These are phyloP conservation scores for Schizophyllum commune DNA, from an alignment of 1,284 basidiomycete genomes.

Conservation along the genomic window DNA sequence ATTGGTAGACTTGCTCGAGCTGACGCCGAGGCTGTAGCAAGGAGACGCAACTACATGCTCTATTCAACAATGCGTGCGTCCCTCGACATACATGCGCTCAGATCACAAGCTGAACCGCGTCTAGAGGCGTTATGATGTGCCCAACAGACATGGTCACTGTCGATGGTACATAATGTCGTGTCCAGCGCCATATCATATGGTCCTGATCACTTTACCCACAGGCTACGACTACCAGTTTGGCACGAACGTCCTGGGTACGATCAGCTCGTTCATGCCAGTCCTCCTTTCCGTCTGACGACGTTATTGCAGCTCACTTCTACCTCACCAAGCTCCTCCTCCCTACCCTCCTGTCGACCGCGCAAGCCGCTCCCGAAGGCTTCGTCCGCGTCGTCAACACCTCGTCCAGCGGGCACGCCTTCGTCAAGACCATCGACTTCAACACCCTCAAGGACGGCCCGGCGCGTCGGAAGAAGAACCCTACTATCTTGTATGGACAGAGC, in stretches of 20 bases:
- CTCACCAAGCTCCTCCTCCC: conserved; percentile 44
- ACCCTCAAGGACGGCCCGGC: conserved; percentile 24
- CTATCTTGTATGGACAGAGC: conserved; percentile 36
- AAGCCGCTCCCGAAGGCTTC: conserved; percentile 20
- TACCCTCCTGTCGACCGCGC: conserved; percentile 27
- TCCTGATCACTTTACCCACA: background rate
- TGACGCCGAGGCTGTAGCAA: conserved; percentile 20
- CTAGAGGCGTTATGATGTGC: conserved; percentile 38
- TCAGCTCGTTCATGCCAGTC: conserved; percentile 10
- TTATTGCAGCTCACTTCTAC: conserved; percentile 40
- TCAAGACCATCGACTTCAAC: conserved; percentile 22
- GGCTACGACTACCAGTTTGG: conserved; percentile 50
- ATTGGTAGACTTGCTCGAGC: background rate
- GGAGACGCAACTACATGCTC: conserved; percentile 30
- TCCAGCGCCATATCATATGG: background rate
- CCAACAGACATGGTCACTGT: conserved; percentile 15
- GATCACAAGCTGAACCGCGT: background rate
- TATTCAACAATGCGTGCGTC: conserved; percentile 39
- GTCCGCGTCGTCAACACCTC: conserved; percentile 36
- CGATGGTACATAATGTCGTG: conserved; percentile 25
- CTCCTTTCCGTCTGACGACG: conserved; percentile 27
- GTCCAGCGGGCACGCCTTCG: conserved; percentile 24
- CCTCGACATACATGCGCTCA: background rate
- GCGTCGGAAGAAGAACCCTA: conserved; percentile 18
- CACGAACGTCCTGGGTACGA: conserved; percentile 36